These are phyloP conservation scores for Acer saccharum DNA, from an alignment of 345 rosid species.

Conservation along the genomic window DNA sequence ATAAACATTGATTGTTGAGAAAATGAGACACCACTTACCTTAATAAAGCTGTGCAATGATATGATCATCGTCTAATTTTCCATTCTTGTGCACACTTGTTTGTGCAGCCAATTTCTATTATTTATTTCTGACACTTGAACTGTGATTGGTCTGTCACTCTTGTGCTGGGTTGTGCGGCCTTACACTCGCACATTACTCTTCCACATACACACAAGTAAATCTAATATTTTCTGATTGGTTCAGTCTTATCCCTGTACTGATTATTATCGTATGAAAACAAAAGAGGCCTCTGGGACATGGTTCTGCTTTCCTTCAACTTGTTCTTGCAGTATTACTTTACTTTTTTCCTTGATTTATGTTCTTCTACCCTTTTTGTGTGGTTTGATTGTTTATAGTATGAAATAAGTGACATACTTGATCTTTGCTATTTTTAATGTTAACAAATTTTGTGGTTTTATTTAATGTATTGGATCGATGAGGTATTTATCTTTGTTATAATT, in stretches of 20 bases:
- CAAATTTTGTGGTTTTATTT: not conserved
- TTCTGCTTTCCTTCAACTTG: not conserved
- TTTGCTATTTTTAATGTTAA: not conserved
- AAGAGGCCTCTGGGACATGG: not conserved
- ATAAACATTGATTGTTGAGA: not conserved
- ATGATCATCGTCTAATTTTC: not conserved
- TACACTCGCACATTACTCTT: not conserved
- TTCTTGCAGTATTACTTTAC: not conserved
- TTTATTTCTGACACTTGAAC: no score
- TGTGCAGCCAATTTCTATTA: not conserved
- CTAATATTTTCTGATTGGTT: not conserved
- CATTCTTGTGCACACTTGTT: not conserved
- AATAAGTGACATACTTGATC: not conserved
- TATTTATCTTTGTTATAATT: not conserved
- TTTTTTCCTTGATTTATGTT: not conserved
- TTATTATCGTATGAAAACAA: not conserved
- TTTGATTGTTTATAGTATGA: not conserved
- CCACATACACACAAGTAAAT: not conserved
- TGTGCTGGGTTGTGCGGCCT: not conserved
- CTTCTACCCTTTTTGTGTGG: not conserved
- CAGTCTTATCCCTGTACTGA: not conserved
- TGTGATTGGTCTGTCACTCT: not conserved
- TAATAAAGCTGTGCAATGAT: not conserved
- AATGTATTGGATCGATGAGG: not conserved
- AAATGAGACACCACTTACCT: not conserved